A percentile compares a stretch with the other conserved stretches of the same genome.
Evolutionary conservation across 2,329 filamentous ascomycete species (phyloP).

Genomic region (Penicillium sp.): DNA sequence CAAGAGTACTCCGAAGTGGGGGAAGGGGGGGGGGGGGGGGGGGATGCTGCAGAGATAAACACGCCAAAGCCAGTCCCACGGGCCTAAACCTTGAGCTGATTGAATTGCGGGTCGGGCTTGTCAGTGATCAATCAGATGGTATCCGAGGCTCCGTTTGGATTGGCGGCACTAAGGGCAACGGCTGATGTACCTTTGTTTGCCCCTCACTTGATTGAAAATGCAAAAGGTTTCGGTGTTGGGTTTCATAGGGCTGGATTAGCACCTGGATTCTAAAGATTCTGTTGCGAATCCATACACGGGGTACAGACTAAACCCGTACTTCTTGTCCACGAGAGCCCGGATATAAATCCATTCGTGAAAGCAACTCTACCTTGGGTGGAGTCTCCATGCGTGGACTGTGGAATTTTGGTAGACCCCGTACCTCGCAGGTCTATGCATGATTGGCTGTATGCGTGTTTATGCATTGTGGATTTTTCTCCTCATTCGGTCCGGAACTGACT

Average conservation of each 20-base stretch:
- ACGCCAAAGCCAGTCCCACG: conserved; percentile 13
- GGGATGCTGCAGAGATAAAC: conserved; percentile 12
- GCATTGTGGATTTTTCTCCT: conserved; percentile 3
- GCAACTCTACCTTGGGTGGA: background rate
- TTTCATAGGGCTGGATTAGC: background rate
- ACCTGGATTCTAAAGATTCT: background rate
- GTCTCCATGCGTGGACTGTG: background rate
- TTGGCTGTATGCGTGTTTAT: conserved; percentile 8
- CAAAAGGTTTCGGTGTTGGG: background rate
- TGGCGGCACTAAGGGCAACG: conserved; percentile 18
- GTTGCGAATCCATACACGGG: background rate
- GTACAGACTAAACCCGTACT: background rate
- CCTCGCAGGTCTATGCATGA: conserved; percentile 4
- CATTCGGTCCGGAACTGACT: conserved; percentile 1
- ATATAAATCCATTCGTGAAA: background rate
- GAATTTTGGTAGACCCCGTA: conserved; percentile 5
- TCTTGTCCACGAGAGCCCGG: background rate
- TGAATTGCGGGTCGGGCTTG: conserved; percentile 14
- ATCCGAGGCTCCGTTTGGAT: conserved; percentile 19
- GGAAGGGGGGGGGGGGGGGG: conserved; percentile 11
- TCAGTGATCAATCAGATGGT: conserved; percentile 22
- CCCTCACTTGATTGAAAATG: conserved; percentile 12
- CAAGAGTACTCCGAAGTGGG: conserved; percentile 14
- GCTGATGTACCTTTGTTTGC: conserved; percentile 15
- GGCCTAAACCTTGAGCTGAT: conserved; percentile 20